These are phyloP conservation scores for Zoysia pacifica DNA, from an alignment of 176 grass and related monocot genomes.

Conservation along the genomic window DNA sequence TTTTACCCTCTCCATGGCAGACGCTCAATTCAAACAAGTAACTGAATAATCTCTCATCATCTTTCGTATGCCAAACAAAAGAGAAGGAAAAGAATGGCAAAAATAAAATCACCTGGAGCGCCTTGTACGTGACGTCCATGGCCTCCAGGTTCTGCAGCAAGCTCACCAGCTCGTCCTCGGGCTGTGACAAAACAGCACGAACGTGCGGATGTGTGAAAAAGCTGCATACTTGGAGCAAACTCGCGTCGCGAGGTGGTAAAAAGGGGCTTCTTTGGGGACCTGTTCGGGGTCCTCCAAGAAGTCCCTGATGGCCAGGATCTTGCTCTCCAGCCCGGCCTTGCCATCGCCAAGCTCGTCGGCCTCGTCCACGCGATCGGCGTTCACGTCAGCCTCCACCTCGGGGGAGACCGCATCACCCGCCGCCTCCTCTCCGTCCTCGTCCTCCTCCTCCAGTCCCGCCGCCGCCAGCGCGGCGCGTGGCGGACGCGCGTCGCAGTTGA, in stretches of 20 bases:
- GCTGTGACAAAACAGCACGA: constrained; percentile 44
- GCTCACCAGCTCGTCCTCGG: constrained; percentile 60
- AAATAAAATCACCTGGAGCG: constrained; percentile 46
- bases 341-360: background rate
- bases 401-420: background rate
- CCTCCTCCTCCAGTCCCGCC: constrained; percentile 23
- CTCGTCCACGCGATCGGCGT: background rate
- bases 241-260: constrained; percentile 20
- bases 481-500: constrained; percentile 35
- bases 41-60: background rate
- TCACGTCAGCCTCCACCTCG: background rate
- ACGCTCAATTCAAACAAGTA: background rate
- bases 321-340: constrained; percentile 30
- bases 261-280: constrained; percentile 37
- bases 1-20: background rate
- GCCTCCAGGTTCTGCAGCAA: constrained; percentile 54
- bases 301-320: constrained; percentile 60
- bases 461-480: constrained; percentile 21
- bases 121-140: constrained; percentile 69
- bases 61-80: constrained; percentile 5
- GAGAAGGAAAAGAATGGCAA: background rate
- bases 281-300: constrained; percentile 66
- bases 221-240: constrained; percentile 2
- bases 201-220: constrained; percentile 8
- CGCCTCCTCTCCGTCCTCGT: background rate